These are phyloP conservation scores for Zopfia rhizophila DNA, from an alignment of 2,329 filamentous ascomycete species.

Conservation along the genomic window DNA sequence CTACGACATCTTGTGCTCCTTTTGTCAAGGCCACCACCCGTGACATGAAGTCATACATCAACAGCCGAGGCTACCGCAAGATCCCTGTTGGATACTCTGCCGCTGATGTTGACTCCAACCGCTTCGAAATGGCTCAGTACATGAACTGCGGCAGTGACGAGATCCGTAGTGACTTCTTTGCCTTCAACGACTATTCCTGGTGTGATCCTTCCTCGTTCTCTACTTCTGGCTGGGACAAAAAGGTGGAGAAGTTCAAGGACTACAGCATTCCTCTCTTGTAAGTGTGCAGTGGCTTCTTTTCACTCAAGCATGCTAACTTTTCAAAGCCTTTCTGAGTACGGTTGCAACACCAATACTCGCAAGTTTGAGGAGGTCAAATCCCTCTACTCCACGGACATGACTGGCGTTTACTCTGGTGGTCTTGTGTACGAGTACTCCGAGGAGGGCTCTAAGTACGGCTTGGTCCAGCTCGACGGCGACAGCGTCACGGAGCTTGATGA, in stretches of 20 bases:
- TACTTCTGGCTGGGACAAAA: constrained; percentile 82
- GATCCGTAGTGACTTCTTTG: constrained; percentile 87
- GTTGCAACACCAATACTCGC: constrained; percentile 85
- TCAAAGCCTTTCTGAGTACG: constrained; percentile 83
- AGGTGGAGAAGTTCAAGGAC: constrained; percentile 86
- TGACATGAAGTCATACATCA: constrained; percentile 84
- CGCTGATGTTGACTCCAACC: constrained; percentile 86
- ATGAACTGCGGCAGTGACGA: constrained; percentile 93
- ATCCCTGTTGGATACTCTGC: constrained; percentile 85
- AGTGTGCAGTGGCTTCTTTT: constrained; percentile 38
- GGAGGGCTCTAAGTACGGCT: constrained; percentile 76
- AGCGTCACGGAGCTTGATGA: constrained; percentile 69
- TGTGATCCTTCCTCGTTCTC: constrained; percentile 77
- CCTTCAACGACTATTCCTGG: constrained; percentile 91
- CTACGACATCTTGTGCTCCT: constrained; percentile 72
- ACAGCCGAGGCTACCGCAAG: constrained; percentile 71
- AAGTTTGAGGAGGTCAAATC: constrained; percentile 82
- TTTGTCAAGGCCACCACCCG: constrained; percentile 78
- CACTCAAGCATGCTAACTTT: constrained; percentile 23
- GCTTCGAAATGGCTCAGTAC: constrained; percentile 86
- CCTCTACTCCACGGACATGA: constrained; percentile 87
- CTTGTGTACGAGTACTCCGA: constrained; percentile 97
- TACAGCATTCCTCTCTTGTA: constrained; percentile 88
- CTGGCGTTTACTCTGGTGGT: constrained; percentile 89
- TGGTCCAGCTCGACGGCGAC: constrained; percentile 72